Evolutionary conservation across 495 filamentous ascomycete genomes (phyloP).

Genomic region (Saxophila tyrrhenica): DNA sequence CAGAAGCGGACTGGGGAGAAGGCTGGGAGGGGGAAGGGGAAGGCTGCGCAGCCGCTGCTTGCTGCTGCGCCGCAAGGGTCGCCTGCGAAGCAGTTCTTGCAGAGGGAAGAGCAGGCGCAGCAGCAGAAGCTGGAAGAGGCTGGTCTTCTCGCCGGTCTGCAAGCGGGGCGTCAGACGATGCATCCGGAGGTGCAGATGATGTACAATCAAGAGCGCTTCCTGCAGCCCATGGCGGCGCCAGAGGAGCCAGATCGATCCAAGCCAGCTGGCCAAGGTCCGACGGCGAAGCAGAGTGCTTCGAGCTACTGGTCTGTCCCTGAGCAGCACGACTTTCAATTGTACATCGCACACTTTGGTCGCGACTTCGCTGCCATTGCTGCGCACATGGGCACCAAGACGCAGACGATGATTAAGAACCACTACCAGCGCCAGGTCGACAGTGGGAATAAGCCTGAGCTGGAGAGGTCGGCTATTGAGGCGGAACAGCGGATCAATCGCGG

Average conservation of each 20-base stretch:
- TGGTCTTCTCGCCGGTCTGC: constrained; percentile 17
- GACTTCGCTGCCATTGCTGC: constrained; percentile 77
- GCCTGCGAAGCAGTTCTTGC: constrained; percentile 10
- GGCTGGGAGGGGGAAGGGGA: constrained; percentile 21
- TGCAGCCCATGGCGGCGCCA: constrained; percentile 20
- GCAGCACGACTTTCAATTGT: constrained; percentile 63
- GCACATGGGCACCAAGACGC: constrained; percentile 84
- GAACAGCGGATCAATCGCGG: constrained; percentile 58
- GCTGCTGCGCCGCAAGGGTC: constrained; percentile 27
- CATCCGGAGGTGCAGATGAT: constrained; percentile 24
- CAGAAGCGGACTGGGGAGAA: constrained; percentile 19
- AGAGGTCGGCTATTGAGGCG: constrained; percentile 54
- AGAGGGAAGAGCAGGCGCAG: constrained; percentile 4
- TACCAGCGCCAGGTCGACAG: constrained; percentile 66
- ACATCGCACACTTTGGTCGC: constrained; percentile 74
- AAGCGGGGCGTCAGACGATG: constrained; percentile 19
- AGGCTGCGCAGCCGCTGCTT: constrained; percentile 17
- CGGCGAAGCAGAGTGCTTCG: constrained; percentile 41
- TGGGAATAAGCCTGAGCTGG: constrained; percentile 52
- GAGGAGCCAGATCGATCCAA: constrained; percentile 13
- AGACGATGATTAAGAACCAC: constrained; percentile 95
- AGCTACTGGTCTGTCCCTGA: constrained; percentile 98
- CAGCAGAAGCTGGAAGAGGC: constrained; percentile 17
- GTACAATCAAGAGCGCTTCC: constrained; percentile 9
- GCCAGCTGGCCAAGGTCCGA: not conserved